These are phyloP conservation scores for Fusarium agapanthi DNA, from an alignment of 2,329 filamentous ascomycete species.

Conservation along the genomic window DNA sequence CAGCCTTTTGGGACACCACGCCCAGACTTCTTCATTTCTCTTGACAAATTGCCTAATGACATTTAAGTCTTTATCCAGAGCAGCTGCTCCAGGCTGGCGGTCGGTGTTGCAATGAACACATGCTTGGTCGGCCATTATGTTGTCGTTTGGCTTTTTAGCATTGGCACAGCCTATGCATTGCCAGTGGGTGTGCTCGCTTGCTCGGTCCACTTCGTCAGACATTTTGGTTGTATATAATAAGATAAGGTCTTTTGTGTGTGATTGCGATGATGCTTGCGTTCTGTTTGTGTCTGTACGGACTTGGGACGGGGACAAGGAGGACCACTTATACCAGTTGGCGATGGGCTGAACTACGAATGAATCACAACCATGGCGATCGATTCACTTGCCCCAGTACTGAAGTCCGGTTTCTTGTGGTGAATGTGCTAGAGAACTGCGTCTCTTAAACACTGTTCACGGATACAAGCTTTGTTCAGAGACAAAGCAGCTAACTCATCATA, in stretches of 20 bases:
- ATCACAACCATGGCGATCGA: accelerated
- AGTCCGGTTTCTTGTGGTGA: accelerated
- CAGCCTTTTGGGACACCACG: neutral
- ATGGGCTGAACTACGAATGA: neutral
- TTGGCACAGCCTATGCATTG: neutral
- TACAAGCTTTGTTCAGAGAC: too few species aligned
- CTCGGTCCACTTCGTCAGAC: neutral
- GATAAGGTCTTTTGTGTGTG: accelerated
- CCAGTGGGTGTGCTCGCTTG: neutral
- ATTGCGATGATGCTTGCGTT: neutral
- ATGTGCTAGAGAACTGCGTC: too few species aligned
- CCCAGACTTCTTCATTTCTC: neutral
- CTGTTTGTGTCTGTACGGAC: accelerated
- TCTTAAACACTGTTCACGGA: neutral
- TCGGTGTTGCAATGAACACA: neutral
- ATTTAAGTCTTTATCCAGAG: accelerated
- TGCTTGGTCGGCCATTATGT: neutral
- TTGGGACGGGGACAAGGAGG: accelerated
- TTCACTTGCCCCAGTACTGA: neutral
- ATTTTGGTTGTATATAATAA: accelerated
- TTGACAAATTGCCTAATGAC: neutral
- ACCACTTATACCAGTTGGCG: neutral
- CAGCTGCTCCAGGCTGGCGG: neutral
- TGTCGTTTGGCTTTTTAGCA: neutral
- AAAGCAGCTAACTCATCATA: too few species aligned